Evolutionary conservation across 257 asterid species (phyloP), one percentile per base, ranked within the genome.

Genomic region (Lavandula angustifolia): DNA sequence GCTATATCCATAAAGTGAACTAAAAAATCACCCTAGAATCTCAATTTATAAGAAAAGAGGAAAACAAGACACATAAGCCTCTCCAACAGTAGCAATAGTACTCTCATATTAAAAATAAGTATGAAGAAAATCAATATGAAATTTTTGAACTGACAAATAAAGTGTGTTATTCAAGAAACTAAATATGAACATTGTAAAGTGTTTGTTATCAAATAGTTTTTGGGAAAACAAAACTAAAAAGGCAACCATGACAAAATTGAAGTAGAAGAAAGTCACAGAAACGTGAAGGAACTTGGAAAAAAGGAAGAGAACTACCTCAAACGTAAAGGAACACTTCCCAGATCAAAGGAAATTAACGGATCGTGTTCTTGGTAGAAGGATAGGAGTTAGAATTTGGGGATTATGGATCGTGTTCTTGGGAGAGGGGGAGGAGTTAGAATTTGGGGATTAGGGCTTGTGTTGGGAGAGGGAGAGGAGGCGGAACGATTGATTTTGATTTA

Each of bases 1-100:
- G 97, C 95, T 69, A 91, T 89, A 78, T 92, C 99, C 97, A 87
- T 84, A 73, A 94, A 94, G 80, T 94, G 97, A 77, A 94, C 97
- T 80, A 94, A 68, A 78, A 90, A 94, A 82, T 90, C 99, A 67
- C 99, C 99, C 99, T 94, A 81, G 75, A 84, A 75, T 54, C 67
- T 52, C 78, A 67, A 62, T 72, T 46, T 27, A 51, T 16, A 59
- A 3, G 46, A 62, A 50, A 64, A 32, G 13, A 16, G 13, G 16
- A n/a, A 43, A 47, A 34, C 13, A 35, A 68, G 11, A 57, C 46
- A 69, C 12, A 46, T 64, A 57, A 60, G 66, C 16, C 48, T 58
- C 42, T 14, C 67, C 64, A 59, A 54, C 29, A 59, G 56, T 59
- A 41, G 60, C 1, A 53, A 52, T 18, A 37, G 44, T 37, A 59